phyloP scores from a whole-genome alignment of 2,329 filamentous ascomycete genomes.

The Fusarium coicis region DNA sequence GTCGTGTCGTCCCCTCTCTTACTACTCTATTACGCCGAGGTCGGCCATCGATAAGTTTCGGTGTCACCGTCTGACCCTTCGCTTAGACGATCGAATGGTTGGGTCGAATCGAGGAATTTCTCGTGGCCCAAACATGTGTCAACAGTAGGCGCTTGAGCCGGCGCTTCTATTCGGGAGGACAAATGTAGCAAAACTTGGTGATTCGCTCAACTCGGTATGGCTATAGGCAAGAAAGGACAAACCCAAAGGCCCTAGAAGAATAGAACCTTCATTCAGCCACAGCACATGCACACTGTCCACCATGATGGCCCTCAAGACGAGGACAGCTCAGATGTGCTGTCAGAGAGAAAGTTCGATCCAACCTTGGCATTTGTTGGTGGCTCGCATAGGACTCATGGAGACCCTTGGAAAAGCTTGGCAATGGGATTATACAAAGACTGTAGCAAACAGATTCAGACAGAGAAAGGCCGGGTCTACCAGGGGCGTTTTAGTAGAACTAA shows the following conservation, averaged over 20 bases:
- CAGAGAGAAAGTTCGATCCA: background rate
- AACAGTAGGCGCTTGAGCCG: too few relatives aligned
- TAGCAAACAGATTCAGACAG: background rate
- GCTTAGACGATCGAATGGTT: background rate
- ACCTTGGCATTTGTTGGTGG: background rate
- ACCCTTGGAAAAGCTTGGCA: conserved; percentile 4
- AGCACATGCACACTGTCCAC: background rate
- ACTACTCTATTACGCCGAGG: background rate
- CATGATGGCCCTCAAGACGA: background rate
- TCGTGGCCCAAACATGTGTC: background rate
- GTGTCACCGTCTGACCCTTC: background rate
- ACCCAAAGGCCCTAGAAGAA: background rate
- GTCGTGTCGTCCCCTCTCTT: background rate
- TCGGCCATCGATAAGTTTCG: background rate
- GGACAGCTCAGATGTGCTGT: background rate
- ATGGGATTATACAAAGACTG: conserved; percentile 15
- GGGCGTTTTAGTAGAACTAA: background rate
- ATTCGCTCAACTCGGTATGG: background rate
- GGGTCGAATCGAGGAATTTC: background rate
- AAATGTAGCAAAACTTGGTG: background rate
- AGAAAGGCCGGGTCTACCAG: background rate
- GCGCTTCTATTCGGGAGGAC: background rate
- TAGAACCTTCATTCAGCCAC: background rate
- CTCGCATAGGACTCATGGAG: background rate
- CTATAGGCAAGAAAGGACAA: background rate